Evolutionary conservation across 2,329 filamentous ascomycete species (phyloP), one percentile per base, ranked within the genome.

Genomic region (Aspergillus unguis): DNA sequence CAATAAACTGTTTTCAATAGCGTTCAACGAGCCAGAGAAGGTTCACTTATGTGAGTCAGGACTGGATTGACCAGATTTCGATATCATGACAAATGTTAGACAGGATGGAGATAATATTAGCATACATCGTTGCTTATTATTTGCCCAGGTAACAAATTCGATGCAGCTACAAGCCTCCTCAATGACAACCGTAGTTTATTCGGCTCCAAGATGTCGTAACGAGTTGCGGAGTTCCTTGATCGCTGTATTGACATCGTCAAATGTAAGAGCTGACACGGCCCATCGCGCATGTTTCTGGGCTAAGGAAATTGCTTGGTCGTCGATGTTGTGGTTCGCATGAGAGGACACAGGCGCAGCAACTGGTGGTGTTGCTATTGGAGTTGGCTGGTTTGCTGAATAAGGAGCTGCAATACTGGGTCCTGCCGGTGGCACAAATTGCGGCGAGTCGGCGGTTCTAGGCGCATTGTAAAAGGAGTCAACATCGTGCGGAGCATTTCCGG

Each of bases 281-380:
- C 90, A 99, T 64, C 90, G 91, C 2, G 92, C 92, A 74, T 97
- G 94, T 69, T 97, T 99, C 70, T 96, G 91, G 4, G 94, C 92
- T 62, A 85, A 82, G 33, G 83, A 77, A 33, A 96, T 86, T 0
- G 87, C 79, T 54, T 91, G 86, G 58, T 96, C 90, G 8, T 87
- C 80, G 4, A 77, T 62, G 5, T 65, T 62, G n/a, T 71, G 67
- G 32, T 55, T 58, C 8, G 53, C 46, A 33, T 66, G 58, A 37
- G 62, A 54, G 31, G 50, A 32, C 5, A 62, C 54, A 3, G 60
- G 53, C 28, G 66, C 50, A 6, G 61, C 40, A 11, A 54, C 47
- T 11, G 60, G 58, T 1, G 61, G 56, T n/a, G 58, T 49, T 31
- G 65, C 56, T 9, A 56, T 50, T 48, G 62, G 59, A 5, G 62